Evolutionary conservation across 2,329 filamentous ascomycete species (phyloP), one percentile per base, ranked within the genome.

Genomic region (Salinomyces thailandicus): DNA sequence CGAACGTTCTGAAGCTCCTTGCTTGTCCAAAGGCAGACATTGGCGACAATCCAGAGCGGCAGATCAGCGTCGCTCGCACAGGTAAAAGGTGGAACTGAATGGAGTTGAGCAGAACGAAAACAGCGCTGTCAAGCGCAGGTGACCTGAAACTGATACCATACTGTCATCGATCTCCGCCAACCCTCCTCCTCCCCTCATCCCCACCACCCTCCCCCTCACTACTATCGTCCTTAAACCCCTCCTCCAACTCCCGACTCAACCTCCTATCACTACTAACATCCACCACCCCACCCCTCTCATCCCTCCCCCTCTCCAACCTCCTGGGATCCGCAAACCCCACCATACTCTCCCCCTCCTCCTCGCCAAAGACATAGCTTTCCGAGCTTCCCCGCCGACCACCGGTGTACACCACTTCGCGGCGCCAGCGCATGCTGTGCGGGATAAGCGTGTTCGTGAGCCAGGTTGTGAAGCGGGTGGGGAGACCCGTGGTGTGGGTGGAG

Each of bases 171-270:
- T n/a, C 22, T 26, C 22, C n/a, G n/a, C 22, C 22, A 8, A 26
- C 9, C 22, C 22, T n/a, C 22, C 22, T 26, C n/a, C 39, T 37
- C 36, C 41, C 22, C 12, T 32, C 36, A 34, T 45, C 44, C 26
- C 31, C 74, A 24, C 79, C 56, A 37, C 77, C 75, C 18, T 80
- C 75, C 38, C 80, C 76, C 31, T 41, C 39, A 28, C 26, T 31
- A 53, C 79, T 83, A 48, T 82, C 78, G 55, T 84, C 80, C 60
- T 75, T 73, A 54, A 85, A 85, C 0, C 79, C 80, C 51, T 80
- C 72, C 57, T 89, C 83, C 35, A 89, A 60, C 49, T 93, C 85
- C 61, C 85, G 69, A 57, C 84, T 89, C 43, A 93, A 52, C 44
- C 85, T 69, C 48, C 74, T 66, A 29, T 69, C 63, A 32, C 67